A percentile compares a stretch with the other conserved stretches of the same genome.
Evolutionary conservation across 345 rosid genomes (phyloP).

Genomic region (Aethionema arabicum): DNA sequence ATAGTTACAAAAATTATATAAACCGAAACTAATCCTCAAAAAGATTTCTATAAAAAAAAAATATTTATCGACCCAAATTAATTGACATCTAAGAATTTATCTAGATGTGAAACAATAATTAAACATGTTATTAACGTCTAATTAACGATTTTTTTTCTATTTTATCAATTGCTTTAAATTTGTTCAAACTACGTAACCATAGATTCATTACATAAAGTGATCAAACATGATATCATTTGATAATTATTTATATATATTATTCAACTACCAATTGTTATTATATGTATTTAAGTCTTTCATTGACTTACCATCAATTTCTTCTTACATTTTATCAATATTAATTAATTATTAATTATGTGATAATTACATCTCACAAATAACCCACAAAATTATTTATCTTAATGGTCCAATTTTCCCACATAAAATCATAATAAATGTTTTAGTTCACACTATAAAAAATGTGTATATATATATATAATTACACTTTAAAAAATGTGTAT

Average conservation of each 20-base stretch:
- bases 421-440: no score
- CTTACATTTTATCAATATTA: not conserved
- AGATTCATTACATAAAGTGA: slow-evolving; percentile 1
- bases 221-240: slow-evolving; percentile 10
- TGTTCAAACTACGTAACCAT: slow-evolving; percentile 18
- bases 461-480: no score
- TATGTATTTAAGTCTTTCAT: slow-evolving; percentile 8
- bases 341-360: not conserved
- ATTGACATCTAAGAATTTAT: no score
- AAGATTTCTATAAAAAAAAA: no score
- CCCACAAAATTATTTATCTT: not conserved
- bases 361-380: not conserved
- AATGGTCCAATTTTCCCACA: not conserved
- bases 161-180: slow-evolving; percentile 12
- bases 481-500: no score
- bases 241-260: not conserved
- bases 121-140: no score
- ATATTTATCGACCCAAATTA: no score
- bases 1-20: no score
- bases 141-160: not conserved
- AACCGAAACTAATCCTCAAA: no score
- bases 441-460: no score
- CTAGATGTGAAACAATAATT: no score
- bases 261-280: slow-evolving; percentile 28
- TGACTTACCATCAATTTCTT: slow-evolving; percentile 1